Evolutionary conservation across 148 eudicot species (phyloP).

Genomic region (Rhododendron simsii): DNA sequence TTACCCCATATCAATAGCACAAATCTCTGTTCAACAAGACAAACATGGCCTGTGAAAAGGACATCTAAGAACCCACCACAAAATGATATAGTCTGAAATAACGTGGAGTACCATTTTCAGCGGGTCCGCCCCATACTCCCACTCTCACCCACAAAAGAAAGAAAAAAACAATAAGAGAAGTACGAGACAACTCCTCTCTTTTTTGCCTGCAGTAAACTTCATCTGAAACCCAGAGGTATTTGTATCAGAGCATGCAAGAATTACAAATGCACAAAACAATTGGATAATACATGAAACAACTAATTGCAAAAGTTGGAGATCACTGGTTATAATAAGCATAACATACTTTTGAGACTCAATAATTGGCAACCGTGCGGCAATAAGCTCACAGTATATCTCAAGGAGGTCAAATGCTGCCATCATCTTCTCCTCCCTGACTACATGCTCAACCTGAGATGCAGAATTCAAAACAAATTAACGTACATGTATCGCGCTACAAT

Average conservation of each 20-base stretch:
- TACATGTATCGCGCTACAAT: background rate
- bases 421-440: slow-evolving; percentile 87
- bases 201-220: background rate
- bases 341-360: slow-evolving; percentile 95
- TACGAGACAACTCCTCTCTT: background rate
- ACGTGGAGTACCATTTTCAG: background rate
- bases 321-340: background rate
- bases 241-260: background rate
- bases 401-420: slow-evolving; percentile 82
- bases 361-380: slow-evolving; percentile 81
- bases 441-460: slow-evolving; percentile 84
- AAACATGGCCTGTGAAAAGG: background rate
- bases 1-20: background rate
- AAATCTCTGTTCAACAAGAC: background rate
- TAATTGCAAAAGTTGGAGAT: background rate
- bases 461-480: background rate
- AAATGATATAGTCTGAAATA: background rate
- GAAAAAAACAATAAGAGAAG: background rate
- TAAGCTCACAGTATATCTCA: slow-evolving; percentile 84
- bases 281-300: background rate
- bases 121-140: background rate
- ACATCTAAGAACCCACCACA: background rate
- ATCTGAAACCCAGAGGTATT: background rate
- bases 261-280: background rate
- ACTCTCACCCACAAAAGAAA: background rate